Conservation (phyloP, 2,329 filamentous ascomycete genomes). For the Lachnellula willkommii region DNA sequence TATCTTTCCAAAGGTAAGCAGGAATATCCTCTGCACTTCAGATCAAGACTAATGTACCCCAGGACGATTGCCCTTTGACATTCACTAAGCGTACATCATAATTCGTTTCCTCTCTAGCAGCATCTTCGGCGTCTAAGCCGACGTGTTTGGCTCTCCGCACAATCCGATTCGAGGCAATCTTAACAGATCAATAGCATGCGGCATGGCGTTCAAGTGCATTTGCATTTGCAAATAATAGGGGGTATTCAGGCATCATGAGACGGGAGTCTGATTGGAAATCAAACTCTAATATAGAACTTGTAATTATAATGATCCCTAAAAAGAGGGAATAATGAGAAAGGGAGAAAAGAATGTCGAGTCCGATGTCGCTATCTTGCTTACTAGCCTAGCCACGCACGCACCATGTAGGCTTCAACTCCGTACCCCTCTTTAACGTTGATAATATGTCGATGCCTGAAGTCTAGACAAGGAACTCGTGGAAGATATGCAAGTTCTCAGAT, state of each 20-base stretch:
- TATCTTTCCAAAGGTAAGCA: constrained; percentile 86
- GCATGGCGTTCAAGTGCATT: background rate
- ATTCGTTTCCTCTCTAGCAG: background rate
- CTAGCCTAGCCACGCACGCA: background rate
- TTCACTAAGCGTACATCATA: constrained; percentile 42
- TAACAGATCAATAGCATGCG: background rate
- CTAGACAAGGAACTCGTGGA: background rate
- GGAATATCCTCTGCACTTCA: constrained; percentile 16
- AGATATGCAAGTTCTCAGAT: background rate
- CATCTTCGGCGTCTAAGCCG: background rate
- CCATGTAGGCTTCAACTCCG: background rate
- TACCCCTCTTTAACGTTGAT: background rate
- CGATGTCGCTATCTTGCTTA: background rate
- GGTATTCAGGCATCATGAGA: background rate
- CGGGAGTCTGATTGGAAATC: background rate
- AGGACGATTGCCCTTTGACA: constrained; percentile 80
- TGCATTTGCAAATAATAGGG: constrained; percentile 2
- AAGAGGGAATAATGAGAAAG: background rate
- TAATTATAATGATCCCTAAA: background rate
- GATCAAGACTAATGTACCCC: constrained; percentile 23
- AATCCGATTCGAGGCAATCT: background rate
- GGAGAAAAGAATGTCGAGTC: background rate
- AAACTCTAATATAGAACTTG: background rate
- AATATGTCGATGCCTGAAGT: background rate
- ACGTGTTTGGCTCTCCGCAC: background rate